Evolutionary conservation across 371 early-diverging fungal species (phyloP), one percentile per base, ranked within the genome.

Genomic region (Lichtheimia corymbifera): DNA sequence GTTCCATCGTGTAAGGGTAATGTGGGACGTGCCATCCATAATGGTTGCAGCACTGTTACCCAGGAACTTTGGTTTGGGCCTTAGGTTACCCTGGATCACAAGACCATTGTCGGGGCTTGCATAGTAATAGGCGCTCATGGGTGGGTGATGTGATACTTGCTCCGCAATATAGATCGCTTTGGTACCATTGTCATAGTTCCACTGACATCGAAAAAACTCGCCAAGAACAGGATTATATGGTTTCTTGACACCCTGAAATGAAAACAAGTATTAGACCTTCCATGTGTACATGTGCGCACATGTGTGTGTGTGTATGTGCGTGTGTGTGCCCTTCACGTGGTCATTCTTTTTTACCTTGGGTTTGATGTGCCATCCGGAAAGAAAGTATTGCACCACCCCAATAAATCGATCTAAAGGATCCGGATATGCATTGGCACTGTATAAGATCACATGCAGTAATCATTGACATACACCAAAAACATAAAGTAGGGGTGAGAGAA

Each of bases 141-240:
- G 98, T 30, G 98, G 98, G 67, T 97, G 98, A 73, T 98, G 98
- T n/a, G 94, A 93, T 14, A 95, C 94, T 73, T 98, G 98, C 70
- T 98, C 98, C 28, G 93, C 89, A 27, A 97, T 82, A 73, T 91
- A 97, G 70, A 83, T 89, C 1, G 89, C 89, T 27, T 89, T 81
- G 24, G 91, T 83, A 4, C 82, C 83, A 71, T 95, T 92, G 13
- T 79, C 73, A 60, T 89, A 89, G 24, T 73, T 67, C 82, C 88
- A 97, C 54, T 74, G 67, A 61, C 93, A 90, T 28, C 95, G 90
- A 73, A 96, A 97, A 20, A 91, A 85, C 74, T 98, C 98, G 14
- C 97, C 97, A 25, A 98, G 83, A 18, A 96, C 91, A 20, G 98
- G 97, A 64, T 98, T 98, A 73, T 94, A 98, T 4, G 98, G 98